A percentile compares a stretch with the other conserved stretches of the same genome.
Evolutionary conservation across 2,329 filamentous ascomycete genomes (phyloP).

Genomic region (Trichoderma atrobrunneum): DNA sequence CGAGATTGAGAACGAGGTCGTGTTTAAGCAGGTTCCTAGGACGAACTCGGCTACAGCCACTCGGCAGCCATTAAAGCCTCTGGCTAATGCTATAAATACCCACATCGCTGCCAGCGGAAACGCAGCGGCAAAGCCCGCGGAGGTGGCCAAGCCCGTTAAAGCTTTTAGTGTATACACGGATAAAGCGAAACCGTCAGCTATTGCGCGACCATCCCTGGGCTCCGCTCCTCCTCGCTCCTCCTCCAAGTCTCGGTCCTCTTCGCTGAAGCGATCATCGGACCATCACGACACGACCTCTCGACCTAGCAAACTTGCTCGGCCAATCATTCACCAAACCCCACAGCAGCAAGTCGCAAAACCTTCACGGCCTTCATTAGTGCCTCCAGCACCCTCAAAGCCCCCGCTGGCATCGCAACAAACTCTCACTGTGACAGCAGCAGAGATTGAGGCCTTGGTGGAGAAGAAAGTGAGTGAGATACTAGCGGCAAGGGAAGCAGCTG

Average conservation of each 20-base stretch:
- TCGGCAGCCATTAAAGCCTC: conserved; percentile 75
- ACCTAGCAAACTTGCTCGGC: conserved; percentile 48
- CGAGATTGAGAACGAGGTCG: conserved; percentile 92
- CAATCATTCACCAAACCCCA: conserved; percentile 25
- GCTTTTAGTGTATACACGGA: conserved; percentile 86
- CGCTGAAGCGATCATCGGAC: conserved; percentile 45
- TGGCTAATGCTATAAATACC: conserved; percentile 72
- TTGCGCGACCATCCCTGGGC: conserved; percentile 34
- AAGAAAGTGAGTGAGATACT: conserved; percentile 88
- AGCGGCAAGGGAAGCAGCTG: conserved; percentile 62
- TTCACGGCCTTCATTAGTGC: not conserved
- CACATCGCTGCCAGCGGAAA: conserved; percentile 68
- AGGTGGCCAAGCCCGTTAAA: conserved; percentile 68
- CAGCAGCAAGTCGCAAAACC: conserved; percentile 4
- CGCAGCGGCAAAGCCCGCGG: conserved; percentile 38
- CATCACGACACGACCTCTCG: conserved; percentile 41
- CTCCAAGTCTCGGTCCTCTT: conserved; percentile 33
- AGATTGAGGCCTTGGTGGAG: conserved; percentile 89
- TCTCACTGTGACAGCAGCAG: conserved; percentile 61
- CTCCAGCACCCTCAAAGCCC: not conserved
- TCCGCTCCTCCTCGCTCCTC: conserved; percentile 35
- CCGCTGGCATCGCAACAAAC: conserved; percentile 29
- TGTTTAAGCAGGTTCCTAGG: conserved; percentile 73
- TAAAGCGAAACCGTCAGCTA: conserved; percentile 49
- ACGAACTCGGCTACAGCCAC: conserved; percentile 43